phyloP scores from a whole-genome alignment of 805 yeast species.

The Wickerhamomyces strasburgensis region DNA sequence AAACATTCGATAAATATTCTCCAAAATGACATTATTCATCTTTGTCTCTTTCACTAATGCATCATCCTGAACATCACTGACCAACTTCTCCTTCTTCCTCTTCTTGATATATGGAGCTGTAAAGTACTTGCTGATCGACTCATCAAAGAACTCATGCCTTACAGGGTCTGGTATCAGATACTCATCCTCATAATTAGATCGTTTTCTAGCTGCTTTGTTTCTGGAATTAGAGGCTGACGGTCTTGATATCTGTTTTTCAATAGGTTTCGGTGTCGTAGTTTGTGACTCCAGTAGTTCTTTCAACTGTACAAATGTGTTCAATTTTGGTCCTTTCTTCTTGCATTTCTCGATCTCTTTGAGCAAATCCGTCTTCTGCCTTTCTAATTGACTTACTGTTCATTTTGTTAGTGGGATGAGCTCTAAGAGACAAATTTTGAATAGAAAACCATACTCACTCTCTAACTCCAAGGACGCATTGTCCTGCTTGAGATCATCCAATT shows the following conservation, averaged over 20 bases:
- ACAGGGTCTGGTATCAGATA: conserved; percentile 20
- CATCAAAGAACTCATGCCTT: conserved; percentile 25
- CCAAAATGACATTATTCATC: conserved; percentile 23
- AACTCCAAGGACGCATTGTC: conserved; percentile 32
- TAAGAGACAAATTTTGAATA: not conserved
- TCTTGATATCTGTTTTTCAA: conserved; percentile 2
- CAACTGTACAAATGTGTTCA: conserved; percentile 28
- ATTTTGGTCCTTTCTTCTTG: conserved; percentile 17
- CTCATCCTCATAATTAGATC: conserved; percentile 16
- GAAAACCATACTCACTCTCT: conserved; percentile 23
- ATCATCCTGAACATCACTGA: not conserved
- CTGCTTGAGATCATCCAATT: conserved; percentile 28
- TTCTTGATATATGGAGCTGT: not conserved
- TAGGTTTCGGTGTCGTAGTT: not conserved
- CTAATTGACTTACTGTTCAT: conserved; percentile 21
- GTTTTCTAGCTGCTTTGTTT: conserved; percentile 1
- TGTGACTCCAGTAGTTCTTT: conserved; percentile 8
- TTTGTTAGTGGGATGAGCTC: conserved; percentile 1
- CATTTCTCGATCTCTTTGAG: conserved; percentile 24
- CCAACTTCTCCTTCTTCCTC: not conserved
- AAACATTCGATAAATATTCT: conserved; percentile 33
- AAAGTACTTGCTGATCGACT: conserved; percentile 21
- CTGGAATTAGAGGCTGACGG: not conserved
- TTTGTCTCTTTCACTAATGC: conserved; percentile 3
- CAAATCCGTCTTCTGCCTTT: conserved; percentile 14